Evolutionary conservation across 148 eudicot genomes (phyloP), one percentile per base, ranked within the genome.

Genomic region (Linanthus parryae): DNA sequence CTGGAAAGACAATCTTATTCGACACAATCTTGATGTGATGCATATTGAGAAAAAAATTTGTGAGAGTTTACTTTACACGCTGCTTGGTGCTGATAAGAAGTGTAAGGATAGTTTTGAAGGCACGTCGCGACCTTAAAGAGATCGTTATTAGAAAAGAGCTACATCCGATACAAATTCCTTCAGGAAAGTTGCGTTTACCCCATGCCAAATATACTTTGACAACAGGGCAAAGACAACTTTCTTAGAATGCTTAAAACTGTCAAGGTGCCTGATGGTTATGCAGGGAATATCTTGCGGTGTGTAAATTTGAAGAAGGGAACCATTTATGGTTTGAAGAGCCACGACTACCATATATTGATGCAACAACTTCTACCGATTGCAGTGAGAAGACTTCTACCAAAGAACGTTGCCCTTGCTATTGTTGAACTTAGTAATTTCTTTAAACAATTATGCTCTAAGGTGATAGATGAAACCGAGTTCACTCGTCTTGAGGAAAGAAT

Each of bases 31-130:
- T 31, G 49, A 61, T 24, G 3, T 61, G 23, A 63, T 63, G 67
- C 58, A 64, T 16, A 56, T 46, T 4, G 49, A 46, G 40, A 60
- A 62, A 14, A 52, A 52, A 19, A 5, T 51, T 2, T 62, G 56
- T 34, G 58, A 41, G 11, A 62, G 34, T 20, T 0, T 68, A 2
- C 3, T 68, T n/a, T n/a, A 56, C 3, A 68, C 62, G 16, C 22
- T 61, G 34, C 16, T 61, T 16, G 31, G 46, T 24, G 31, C 49
- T 7, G 33, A 36, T 3, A 30, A 49, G n/a, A 66, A 54, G n/a
- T 8, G 23, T 3, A 44, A 54, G 17, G 65, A 59, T 12, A 36
- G 29, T 22, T n/a, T n/a, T 28, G 5, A 53, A 46, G 2, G 57
- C 62, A 42, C 41, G 66, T 2, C 8, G 10, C 3, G 67, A 55